phyloP scores from a whole-genome alignment of 2,329 filamentous ascomycete genomes.

The Ascochyta koolunga region DNA sequence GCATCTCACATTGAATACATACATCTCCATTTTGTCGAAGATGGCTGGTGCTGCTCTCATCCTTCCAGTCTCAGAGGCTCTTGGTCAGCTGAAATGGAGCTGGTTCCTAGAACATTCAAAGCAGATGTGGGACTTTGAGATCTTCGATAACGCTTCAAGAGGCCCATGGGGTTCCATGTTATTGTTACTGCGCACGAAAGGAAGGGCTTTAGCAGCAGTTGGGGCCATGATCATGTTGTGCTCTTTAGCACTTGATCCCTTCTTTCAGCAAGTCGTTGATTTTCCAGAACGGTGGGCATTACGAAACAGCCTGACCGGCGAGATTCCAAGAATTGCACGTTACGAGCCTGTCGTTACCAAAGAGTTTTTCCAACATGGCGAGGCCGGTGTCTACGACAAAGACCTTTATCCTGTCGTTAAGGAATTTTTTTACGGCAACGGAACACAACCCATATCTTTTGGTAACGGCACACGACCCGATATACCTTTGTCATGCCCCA shows the following conservation, averaged over 20 bases:
- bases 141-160: conserved; percentile 42
- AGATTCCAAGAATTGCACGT: conserved; percentile 12
- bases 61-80: conserved; percentile 35
- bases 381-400: not conserved
- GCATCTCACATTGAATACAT: conserved; percentile 34
- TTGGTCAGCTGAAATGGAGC: conserved; percentile 46
- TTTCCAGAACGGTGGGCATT: conserved; percentile 31
- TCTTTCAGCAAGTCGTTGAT: conserved; percentile 41
- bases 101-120: conserved; percentile 40
- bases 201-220: conserved; percentile 26
- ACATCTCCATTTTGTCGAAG: conserved; percentile 35
- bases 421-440: conserved; percentile 23
- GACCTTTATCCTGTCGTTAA: not conserved
- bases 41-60: conserved; percentile 38
- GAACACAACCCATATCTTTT: conserved; percentile 23
- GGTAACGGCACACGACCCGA: conserved; percentile 35
- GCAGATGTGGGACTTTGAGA: conserved; percentile 45
- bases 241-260: conserved; percentile 32
- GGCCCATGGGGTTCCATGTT: conserved; percentile 36
- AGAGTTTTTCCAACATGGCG: not conserved
- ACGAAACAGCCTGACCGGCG: conserved; percentile 9
- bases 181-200: conserved; percentile 25
- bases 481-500: conserved; percentile 35
- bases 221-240: conserved; percentile 33
- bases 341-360: conserved; percentile 12